A percentile compares a stretch with the other conserved stretches of the same genome.
These are phyloP conservation scores for Scutellaria baicalensis DNA, from an alignment of 257 asterid genomes.

Conservation along the genomic window DNA sequence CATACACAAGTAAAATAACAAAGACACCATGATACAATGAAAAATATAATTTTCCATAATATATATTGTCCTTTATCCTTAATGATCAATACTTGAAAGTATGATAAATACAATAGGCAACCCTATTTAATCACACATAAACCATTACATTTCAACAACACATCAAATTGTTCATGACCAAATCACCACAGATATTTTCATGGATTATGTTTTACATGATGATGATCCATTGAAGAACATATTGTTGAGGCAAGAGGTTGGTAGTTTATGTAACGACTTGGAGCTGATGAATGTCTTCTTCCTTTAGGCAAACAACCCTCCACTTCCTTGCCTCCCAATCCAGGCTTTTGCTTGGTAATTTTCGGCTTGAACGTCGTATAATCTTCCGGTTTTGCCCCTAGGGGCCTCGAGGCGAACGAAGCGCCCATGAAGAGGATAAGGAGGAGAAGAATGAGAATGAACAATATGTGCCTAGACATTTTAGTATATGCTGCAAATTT, in stretches of 20 bases:
- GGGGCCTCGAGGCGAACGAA: constrained; percentile 23
- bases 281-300: constrained; percentile 46
- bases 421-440: not conserved
- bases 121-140: not conserved
- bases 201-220: constrained; percentile 23
- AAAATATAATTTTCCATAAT: not conserved
- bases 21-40: constrained; percentile 5
- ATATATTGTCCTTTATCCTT: not conserved
- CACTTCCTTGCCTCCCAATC: constrained; percentile 20
- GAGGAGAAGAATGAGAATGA: constrained; percentile 18
- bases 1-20: not conserved
- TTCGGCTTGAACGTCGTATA: constrained; percentile 24
- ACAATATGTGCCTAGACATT: constrained; percentile 20
- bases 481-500: not conserved
- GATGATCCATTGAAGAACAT: constrained; percentile 19
- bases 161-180: not conserved
- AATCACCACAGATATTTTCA: constrained; percentile 14
- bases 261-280: constrained; percentile 52
- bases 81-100: not conserved
- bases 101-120: not conserved
- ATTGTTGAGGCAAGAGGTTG: constrained; percentile 32
- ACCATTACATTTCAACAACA: not conserved
- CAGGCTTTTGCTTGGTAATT: not conserved
- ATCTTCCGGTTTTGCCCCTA: constrained; percentile 17
- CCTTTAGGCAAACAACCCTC: constrained; percentile 69